Base-by-base conservation (phyloP, 345 rosid species). In the Hirschfeldia incana region DNA sequence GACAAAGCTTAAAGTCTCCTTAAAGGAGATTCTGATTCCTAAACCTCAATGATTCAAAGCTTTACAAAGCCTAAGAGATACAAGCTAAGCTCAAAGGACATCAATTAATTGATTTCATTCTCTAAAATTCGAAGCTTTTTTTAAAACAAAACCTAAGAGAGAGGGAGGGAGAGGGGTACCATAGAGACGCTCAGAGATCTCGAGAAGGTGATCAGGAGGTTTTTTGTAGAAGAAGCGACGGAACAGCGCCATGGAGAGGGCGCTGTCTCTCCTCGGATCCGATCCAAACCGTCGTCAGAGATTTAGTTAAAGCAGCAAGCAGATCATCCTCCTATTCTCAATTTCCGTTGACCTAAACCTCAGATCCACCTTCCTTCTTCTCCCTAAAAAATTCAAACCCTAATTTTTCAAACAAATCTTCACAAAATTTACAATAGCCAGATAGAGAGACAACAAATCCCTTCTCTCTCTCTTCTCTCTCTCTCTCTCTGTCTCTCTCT, bases 161-260 rank as follows among this genome's bases (percentile, higher is more conserved):
- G 53, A 46, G 53, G 6, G 2, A 13, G 55, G 55, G 13, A 4
- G 30, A 3, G 2, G 29, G 8, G 1, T 80, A 95, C 99, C 99
- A 72, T 95, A 93, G 78, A 95, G 93, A 65, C 99, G 88, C 84
- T 95, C 98, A 34, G 99, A 93, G 89, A 95, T 95, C 91, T 95
- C 99, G 60, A 95, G 97, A 84, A 95, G 97, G 87, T 94, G 95
- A 88, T 95, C 99, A 76, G 99, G 99, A 82, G 99, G 99, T 88
- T 95, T 95, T 88, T 97, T 89, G 77, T 93, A 91, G 78, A 93
- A 95, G 87, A 95, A 91, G 39, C 99, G 96, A 84, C 97, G 92
- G 92, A 95, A 95, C 99, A 93, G 99, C 96, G 98, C 99, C 99
- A 95, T 94, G 76, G 0, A 84, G 5, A 82, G 86, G 98, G 98